Evolutionary conservation across 257 asterid species (phyloP), one percentile per base, ranked within the genome.

Genomic region (Coffea eugenioides): DNA sequence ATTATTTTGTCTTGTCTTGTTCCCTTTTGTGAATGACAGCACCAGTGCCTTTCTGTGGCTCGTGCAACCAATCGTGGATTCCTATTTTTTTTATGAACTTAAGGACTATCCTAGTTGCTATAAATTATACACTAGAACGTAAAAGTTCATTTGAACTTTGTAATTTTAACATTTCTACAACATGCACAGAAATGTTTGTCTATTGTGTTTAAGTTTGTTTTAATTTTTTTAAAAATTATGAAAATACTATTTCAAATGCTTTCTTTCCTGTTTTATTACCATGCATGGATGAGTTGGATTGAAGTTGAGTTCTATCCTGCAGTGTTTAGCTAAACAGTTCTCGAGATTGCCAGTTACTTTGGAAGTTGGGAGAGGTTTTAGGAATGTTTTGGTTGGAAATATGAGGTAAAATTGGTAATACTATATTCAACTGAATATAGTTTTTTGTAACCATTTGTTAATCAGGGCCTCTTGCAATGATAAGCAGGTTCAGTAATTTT

Each of bases 321-420:
- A 95, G 99, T 93, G 90, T 85, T 80, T 90, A n/a, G 82, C 89
- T 83, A 89, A 85, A 57, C 92, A 89, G 79, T 89, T 91, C 85
- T 89, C 91, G 89, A 88, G 92, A 78, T 84, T 86, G 80, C 93
- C 90, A 51, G 82, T 88, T 74, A 77, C 82, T 76, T 82, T 88
- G 79, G 93, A 91, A 85, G 90, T 91, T 77, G 86, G 83, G 80
- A 86, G 90, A 85, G 88, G 88, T 61, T 85, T 78, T 83, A 86
- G 86, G 82, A 85, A 80, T 84, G 52, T 82, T 68, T 68, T 92
- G 74, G 86, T 87, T 81, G 81, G 84, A 88, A 83, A 83, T 48
- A 84, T 85, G 82, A 90, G 99, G 99, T 93, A 85, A 74, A 56
- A 7, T 80, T 46, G 48, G n/a, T 65, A 66, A 66, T 59, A 56